Percentiles rank a stretch among this genome's conserved stretches.
Evolutionary conservation across 164 flowering plant species (phyloP).

Genomic region (Euptelea pleiosperma): DNA sequence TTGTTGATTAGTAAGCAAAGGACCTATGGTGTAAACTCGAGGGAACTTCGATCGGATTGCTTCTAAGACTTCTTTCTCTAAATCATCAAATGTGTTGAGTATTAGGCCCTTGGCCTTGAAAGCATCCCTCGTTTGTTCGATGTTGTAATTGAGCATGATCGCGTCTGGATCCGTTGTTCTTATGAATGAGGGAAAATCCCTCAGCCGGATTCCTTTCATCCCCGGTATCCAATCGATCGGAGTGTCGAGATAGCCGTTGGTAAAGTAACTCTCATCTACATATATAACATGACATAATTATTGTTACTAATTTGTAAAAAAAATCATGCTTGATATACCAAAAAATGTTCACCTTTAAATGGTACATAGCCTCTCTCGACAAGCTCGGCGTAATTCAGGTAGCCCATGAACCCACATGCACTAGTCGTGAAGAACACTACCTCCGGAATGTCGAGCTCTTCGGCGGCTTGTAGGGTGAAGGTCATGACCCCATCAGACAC

Average conservation of each 20-base stretch:
- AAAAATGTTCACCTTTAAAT: constrained; percentile 36
- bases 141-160: constrained; percentile 12
- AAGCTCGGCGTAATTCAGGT: constrained; percentile 26
- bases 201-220: constrained; percentile 25
- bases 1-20: constrained; percentile 15
- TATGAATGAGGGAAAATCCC: constrained; percentile 24
- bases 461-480: constrained; percentile 43
- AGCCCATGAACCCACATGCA: constrained; percentile 52
- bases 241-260: constrained; percentile 30
- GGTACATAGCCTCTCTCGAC: constrained; percentile 33
- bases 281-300: too few species aligned
- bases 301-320: too few species aligned
- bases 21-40: constrained; percentile 24
- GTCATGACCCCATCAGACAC: constrained; percentile 48
- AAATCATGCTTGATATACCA: not conserved
- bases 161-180: constrained; percentile 22
- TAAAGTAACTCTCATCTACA: constrained; percentile 28
- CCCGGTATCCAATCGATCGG: constrained; percentile 37
- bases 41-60: constrained; percentile 10
- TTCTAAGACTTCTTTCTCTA: constrained; percentile 14
- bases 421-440: constrained; percentile 44
- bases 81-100: too few species aligned
- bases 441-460: constrained; percentile 36
- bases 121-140: constrained; percentile 4
- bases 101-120: constrained; percentile 16